Evolutionary conservation across 305 asterid genomes (phyloP), one percentile per base, ranked within the genome.

Genomic region (Fraxinus dipetala): DNA sequence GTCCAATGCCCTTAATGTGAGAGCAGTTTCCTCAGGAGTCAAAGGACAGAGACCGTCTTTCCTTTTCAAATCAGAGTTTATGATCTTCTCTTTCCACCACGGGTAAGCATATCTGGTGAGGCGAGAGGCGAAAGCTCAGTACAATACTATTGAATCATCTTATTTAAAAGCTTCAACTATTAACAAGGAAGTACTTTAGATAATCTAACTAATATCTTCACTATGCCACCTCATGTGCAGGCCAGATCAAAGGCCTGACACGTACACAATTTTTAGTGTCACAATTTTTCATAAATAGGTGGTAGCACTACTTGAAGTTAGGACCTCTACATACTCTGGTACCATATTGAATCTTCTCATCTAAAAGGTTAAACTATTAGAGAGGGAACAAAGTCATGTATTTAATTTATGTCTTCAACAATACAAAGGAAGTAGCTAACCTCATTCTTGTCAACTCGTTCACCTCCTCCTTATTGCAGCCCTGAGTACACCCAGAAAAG

Each of bases 21-120:
- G 83, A 14, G 95, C 90, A 81, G 97, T 93, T 91, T 93, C 97
- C 83, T 93, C 97, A 0, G 97, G 97, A 32, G 97, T 93, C 89
- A 93, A 87, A 43, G 97, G 97, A 43, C 97, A 93, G 38, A 90
- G 83, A 38, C 97, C 97, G 54, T 91, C 97, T 88, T 87, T 92
- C 89, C 97, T 90, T 87, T 92, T 93, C 88, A 85, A 81, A 83
- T 90, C 91, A 22, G 97, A 93, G 83, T 93, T 90, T 31, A 93
- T 91, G 78, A 91, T 73, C 89, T 93, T 93, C 89, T 93, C 96
- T 83, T 92, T 93, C 97, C 97, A 93, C 97, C 97, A 93, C 1
- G 96, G 97, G 83, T 92, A 92, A 61, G 94, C 96, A 86, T 92
- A 92, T 84, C 97, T 93, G 54, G 35, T 34, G 36, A 82, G 73